Evolutionary conservation across 768 basidiomycete genomes (phyloP), one percentile per base, ranked within the genome.

Genomic region (Hypholoma fasciculare): DNA sequence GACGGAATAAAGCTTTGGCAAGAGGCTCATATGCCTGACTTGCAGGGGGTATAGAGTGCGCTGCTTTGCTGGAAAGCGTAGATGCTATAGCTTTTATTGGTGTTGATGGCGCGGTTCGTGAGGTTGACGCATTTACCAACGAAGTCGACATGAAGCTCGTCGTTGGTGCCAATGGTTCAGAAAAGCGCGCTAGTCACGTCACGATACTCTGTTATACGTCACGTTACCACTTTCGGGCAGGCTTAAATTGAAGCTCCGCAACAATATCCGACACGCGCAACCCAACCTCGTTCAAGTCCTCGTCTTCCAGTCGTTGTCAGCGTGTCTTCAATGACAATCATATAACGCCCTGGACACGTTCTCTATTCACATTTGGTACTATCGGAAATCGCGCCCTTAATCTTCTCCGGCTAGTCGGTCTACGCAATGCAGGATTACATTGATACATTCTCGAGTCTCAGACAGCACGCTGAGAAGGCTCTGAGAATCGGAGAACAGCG

Each of bases 1-100:
- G 83, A 51, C 77, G 80, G 47, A 92, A 78, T 5, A 87, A 77
- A 2, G 79, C 71, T 65, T 87, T 89, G 1, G 85, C 81, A 46
- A 84, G 79, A 8, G 88, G 88, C 61, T 89, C 86, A 66, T 85
- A 92, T 1, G 77, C 71, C 61, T 85, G 80, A 5, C 79, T 72
- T 1, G 89, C 70, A 0, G 85, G 77, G 0, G 88, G 86, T 5
- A 90, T 71, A 1, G 79, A 72, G 0, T 84, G 83, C 1, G 86
- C 71, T 0, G 84, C 72, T 50, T 82, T 82, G n/a, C 78, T 72
- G 1, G 74, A 61, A 6, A 83, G 69, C 2, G 71, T 75, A 1
- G 79, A 78, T 0, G 75, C 74, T 30, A 82, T 81, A 2, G 85
- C 85, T 59, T 80, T 76, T 14, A 81, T 71, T 7, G 83, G 80